A percentile compares a stretch with the other conserved stretches of the same genome.
phyloP scores from a whole-genome alignment of 805 yeast genomes.

The Metschnikowia colocasiae region DNA sequence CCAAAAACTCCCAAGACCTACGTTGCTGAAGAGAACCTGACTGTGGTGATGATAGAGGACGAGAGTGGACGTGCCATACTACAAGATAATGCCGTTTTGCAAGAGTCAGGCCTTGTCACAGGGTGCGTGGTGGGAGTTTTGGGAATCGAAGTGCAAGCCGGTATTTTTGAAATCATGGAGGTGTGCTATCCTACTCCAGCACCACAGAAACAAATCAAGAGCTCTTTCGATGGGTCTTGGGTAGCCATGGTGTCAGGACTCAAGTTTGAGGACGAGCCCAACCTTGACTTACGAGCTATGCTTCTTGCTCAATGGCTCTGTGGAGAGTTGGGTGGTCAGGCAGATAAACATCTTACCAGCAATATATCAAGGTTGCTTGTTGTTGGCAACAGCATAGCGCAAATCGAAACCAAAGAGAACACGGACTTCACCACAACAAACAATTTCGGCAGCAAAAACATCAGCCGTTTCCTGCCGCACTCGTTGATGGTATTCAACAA shows the following conservation, averaged over 20 bases:
- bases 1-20: slow-evolving; percentile 36
- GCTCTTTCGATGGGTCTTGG: slow-evolving; percentile 9
- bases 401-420: slow-evolving; percentile 22
- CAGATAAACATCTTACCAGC: slow-evolving; percentile 22
- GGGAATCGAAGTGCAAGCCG: slow-evolving; percentile 82
- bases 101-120: slow-evolving; percentile 64
- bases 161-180: slow-evolving; percentile 81
- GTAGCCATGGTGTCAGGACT: slow-evolving; percentile 80
- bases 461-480: slow-evolving; percentile 47
- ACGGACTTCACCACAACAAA: slow-evolving; percentile 32
- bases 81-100: slow-evolving; percentile 56
- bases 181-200: slow-evolving; percentile 65
- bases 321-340: slow-evolving; percentile 58
- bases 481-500: slow-evolving; percentile 55
- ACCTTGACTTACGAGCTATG: slow-evolving; percentile 46
- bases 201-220: slow-evolving; percentile 44
- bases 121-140: slow-evolving; percentile 84
- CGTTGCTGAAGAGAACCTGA: slow-evolving; percentile 47
- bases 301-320: slow-evolving; percentile 63
- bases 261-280: slow-evolving; percentile 45
- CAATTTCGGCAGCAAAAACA: slow-evolving; percentile 50
- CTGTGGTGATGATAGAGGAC: slow-evolving; percentile 71
- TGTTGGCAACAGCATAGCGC: slow-evolving; percentile 66
- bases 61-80: slow-evolving; percentile 84
- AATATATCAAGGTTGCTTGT: slow-evolving; percentile 53